Base-by-base conservation (phyloP, 352 stramenopile genomes). In the Globisporangium nodosum region DNA sequence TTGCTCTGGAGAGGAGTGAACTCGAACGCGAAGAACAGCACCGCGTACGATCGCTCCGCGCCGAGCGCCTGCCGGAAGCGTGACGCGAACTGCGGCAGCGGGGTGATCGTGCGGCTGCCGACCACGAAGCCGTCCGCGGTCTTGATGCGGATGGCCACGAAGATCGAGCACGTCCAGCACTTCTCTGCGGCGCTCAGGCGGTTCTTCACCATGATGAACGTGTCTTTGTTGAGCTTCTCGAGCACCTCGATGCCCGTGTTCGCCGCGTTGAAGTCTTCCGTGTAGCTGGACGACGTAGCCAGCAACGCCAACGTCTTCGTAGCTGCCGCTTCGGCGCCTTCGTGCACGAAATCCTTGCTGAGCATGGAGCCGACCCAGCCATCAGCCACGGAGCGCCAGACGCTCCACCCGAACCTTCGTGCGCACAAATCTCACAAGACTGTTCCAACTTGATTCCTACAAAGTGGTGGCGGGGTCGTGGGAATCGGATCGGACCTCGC, bases 301-400 rank as follows among this genome's bases (percentile, higher is more conserved):
- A 70, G 48, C 2, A 65, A 48, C 24, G 60, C 53, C 74, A 69
- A 80, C 21, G 74, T 73, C 33, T 55, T 61, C 37, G 65, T 52
- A 3, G 62, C 64, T 3, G 80, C 52, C 12, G 53, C 21, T 27
- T 60, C 63, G 9, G 60, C 47, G 13, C 35, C 52, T 33, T 78
- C 66, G n/a, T 71, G 56, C 5, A 58, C 49, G 49, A 83, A 80
- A 33, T 67, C 62, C 56, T 80, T 83, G 16, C 61, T 69, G 52
- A 78, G 62, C 31, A 70, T 59, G 49, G 76, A 80, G 52, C 73
- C 61, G 18, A 66, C 66, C 71, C 69, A 83, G 18, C 57, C 56
- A 18, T 48, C 45, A 9, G 72, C 61, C 30, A 83, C 60, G 0
- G 53, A 63, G 30, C 73, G 69, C 52, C 70, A 66, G 56, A 76